These are phyloP conservation scores for Salix dunnii DNA, from an alignment of 345 rosid species.

Conservation along the genomic window DNA sequence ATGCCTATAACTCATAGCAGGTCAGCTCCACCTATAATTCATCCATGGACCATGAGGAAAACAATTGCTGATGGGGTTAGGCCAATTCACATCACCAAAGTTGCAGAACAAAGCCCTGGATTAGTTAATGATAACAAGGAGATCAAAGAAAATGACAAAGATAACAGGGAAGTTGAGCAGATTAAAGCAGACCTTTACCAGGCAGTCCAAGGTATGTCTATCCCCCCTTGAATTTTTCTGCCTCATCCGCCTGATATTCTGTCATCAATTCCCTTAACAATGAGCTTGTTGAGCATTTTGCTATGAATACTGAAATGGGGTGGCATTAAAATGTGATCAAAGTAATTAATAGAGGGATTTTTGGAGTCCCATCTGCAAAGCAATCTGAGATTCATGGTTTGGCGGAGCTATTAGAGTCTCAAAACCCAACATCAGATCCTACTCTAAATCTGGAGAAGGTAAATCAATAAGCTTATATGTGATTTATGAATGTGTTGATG, in stretches of 20 bases:
- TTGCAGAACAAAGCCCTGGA: slow-evolving; percentile 40
- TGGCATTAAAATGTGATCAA: background rate
- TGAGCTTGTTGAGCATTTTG: background rate
- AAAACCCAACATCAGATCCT: slow-evolving; percentile 78
- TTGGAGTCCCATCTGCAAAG: slow-evolving; percentile 64
- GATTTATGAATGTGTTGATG: background rate
- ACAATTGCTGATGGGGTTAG: slow-evolving; percentile 24
- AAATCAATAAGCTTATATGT: background rate
- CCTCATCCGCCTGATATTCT: background rate
- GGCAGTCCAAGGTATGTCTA: slow-evolving; percentile 42
- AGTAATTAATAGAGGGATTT: slow-evolving; percentile 82
- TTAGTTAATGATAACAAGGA: slow-evolving; percentile 14
- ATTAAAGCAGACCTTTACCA: slow-evolving; percentile 49
- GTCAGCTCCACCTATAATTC: slow-evolving; percentile 9
- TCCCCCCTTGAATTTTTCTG: slow-evolving; percentile 4
- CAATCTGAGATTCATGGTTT: slow-evolving; percentile 58
- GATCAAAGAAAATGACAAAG: slow-evolving; percentile 1
- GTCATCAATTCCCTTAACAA: background rate
- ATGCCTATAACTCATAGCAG: slow-evolving; percentile 13
- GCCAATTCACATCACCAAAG: slow-evolving; percentile 28
- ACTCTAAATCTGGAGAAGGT: slow-evolving; percentile 61
- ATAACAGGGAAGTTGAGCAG: slow-evolving; percentile 21
- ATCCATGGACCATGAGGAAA: slow-evolving; percentile 18
- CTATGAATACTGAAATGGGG: slow-evolving; percentile 1
- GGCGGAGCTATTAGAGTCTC: slow-evolving; percentile 62